A percentile compares a stretch with the other conserved stretches of the same genome.
phyloP scores from a whole-genome alignment of 164 flowering plant genomes.

The Litsea cubeba region DNA sequence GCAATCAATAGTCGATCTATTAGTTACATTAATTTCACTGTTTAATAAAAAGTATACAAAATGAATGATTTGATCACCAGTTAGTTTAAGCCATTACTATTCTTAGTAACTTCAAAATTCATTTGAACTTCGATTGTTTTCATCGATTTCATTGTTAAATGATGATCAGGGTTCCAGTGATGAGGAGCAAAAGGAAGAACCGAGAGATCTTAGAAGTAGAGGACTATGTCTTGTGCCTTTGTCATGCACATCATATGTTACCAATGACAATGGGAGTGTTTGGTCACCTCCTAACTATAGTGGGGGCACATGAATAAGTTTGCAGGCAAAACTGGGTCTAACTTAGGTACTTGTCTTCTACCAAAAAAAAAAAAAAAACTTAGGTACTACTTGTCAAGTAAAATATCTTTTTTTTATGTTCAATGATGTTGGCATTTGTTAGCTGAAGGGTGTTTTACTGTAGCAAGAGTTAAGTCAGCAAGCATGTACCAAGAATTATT shows the following conservation, averaged over 20 bases:
- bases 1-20: too few species aligned
- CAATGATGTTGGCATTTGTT: background rate
- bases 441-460: background rate
- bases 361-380: too few species aligned
- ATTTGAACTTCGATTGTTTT: too few species aligned
- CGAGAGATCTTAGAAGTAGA: constrained; percentile 60
- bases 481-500: background rate
- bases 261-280: constrained; percentile 36
- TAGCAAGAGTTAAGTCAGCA: background rate
- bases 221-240: constrained; percentile 87
- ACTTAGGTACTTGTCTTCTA: background rate
- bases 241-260: constrained; percentile 65
- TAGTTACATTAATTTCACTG: too few species aligned
- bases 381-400: background rate
- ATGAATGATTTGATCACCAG: too few species aligned
- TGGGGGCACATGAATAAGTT: constrained; percentile 18
- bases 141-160: too few species aligned
- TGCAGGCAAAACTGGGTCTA: background rate
- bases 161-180: constrained; percentile 8
- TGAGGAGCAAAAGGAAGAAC: constrained; percentile 31
- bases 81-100: too few species aligned
- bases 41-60: too few species aligned
- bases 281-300: constrained; percentile 54
- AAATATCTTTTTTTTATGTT: background rate
- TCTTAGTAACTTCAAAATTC: too few species aligned